A percentile compares a stretch with the other conserved stretches of the same genome.
These are phyloP conservation scores for Diplodia corticola DNA, from an alignment of 2,329 filamentous ascomycete genomes.

Conservation along the genomic window DNA sequence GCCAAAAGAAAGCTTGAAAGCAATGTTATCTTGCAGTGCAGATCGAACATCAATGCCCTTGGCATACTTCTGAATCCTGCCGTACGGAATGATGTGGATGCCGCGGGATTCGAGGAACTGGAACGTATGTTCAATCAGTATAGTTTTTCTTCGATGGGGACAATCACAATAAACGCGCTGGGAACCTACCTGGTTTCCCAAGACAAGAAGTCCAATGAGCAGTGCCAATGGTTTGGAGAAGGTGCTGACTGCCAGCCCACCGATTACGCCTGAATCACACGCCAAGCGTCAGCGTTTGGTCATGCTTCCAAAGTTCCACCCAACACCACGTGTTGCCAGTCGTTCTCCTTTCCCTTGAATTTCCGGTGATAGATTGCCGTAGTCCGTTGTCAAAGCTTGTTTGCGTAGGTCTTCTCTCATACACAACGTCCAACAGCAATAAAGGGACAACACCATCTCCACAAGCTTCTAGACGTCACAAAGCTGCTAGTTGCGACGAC, in stretches of 20 bases:
- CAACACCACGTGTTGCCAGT: not conserved
- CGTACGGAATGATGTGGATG: constrained; percentile 53
- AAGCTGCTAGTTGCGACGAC: constrained; percentile 31
- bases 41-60: constrained; percentile 52
- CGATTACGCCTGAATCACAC: constrained; percentile 52
- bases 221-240: constrained; percentile 72
- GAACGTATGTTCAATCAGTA: not conserved
- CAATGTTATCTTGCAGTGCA: constrained; percentile 58
- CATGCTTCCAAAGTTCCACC: not conserved
- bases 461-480: constrained; percentile 27
- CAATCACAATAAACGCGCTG: not conserved
- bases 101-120: constrained; percentile 54
- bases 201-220: constrained; percentile 63
- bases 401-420: not conserved
- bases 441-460: not conserved
- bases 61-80: constrained; percentile 52
- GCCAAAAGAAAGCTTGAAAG: constrained; percentile 70
- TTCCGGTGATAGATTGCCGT: not conserved
- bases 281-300: not conserved
- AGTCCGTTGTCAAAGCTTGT: not conserved
- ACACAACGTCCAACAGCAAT: not conserved
- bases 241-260: constrained; percentile 65
- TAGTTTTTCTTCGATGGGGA: not conserved
- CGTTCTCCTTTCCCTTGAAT: not conserved
- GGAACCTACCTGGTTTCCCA: constrained; percentile 61